These are phyloP conservation scores for Hippophae tibetana DNA, from an alignment of 306 rosid genomes.

Conservation along the genomic window DNA sequence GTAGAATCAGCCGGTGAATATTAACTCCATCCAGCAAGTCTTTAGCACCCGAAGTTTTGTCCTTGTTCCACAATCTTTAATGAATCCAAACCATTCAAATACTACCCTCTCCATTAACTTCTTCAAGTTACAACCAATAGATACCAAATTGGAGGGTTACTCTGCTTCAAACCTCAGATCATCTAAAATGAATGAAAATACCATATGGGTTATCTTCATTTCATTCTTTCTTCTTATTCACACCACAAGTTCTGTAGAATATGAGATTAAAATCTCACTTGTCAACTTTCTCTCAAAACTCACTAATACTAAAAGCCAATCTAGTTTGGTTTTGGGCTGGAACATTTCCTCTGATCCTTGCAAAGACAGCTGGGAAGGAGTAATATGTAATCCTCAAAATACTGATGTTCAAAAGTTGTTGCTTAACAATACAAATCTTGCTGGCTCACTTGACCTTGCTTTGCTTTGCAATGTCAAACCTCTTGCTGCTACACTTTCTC, in stretches of 20 bases:
- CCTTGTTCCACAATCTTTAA: constrained; percentile 16
- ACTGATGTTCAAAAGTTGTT: constrained; percentile 21
- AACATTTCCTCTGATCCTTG: constrained; percentile 56
- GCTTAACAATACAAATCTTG: constrained; percentile 30
- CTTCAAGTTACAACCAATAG: constrained; percentile 2
- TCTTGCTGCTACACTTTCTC: constrained; percentile 41
- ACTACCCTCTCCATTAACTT: constrained; percentile 1
- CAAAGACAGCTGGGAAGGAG: constrained; percentile 44
- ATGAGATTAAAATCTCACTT: constrained; percentile 40
- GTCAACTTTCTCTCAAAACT: constrained; percentile 43
- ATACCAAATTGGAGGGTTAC: constrained; percentile 1
- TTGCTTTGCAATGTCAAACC: constrained; percentile 38
- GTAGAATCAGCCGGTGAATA: constrained; percentile 38
- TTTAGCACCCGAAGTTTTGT: constrained; percentile 13
- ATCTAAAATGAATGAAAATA: constrained; percentile 31
- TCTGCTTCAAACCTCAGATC: constrained; percentile 14
- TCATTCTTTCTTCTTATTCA: constrained; percentile 27
- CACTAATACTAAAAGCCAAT: constrained; percentile 17
- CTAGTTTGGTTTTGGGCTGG: constrained; percentile 34
- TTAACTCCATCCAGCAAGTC: constrained; percentile 26
- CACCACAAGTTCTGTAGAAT: constrained; percentile 32
- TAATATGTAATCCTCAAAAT: constrained; percentile 34
- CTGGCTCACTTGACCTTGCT: constrained; percentile 43
- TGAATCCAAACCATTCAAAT: constrained; percentile 9
- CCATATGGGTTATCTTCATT: constrained; percentile 27